Percentiles rank a stretch among this genome's conserved stretches.
phyloP scores from a whole-genome alignment of 139 green algal genomes.

The Spirogloea muscicola region DNA sequence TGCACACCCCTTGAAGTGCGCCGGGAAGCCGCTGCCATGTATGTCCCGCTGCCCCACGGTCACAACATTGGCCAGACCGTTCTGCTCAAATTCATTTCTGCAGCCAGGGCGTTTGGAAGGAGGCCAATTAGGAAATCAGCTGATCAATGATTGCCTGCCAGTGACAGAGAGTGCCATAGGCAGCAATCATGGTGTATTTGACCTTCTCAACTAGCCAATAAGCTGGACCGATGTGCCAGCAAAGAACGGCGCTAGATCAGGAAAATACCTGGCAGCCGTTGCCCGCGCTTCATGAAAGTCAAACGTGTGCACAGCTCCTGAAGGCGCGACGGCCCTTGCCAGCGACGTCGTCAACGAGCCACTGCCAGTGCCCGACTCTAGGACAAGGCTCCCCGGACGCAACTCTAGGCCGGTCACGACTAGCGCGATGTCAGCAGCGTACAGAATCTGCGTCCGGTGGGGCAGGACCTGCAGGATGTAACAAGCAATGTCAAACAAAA shows the following conservation, averaged over 20 bases:
- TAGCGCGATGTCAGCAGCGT: conserved; percentile 64
- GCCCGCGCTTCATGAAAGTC: conserved; percentile 83
- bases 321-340: conserved; percentile 70
- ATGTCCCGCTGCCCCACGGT: conserved; percentile 49
- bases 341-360: conserved; percentile 87
- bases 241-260: too few relatives aligned
- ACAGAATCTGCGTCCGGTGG: conserved; percentile 74
- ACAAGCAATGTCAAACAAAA: too few relatives aligned
- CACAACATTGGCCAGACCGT: conserved; percentile 38
- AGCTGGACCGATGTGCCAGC: too few relatives aligned
- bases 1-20: conserved; percentile 50
- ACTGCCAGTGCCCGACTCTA: conserved; percentile 87
- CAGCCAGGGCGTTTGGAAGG: too few relatives aligned
- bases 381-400: conserved; percentile 64
- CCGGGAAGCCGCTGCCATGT: conserved; percentile 71
- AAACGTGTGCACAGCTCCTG: conserved; percentile 84
- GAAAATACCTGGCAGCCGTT: conserved; percentile 45
- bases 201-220: too few relatives aligned
- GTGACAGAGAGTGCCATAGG: too few relatives aligned
- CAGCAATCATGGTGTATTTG: too few relatives aligned
- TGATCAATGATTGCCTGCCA: too few relatives aligned
- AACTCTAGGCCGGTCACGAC: conserved; percentile 76
- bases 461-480: conserved; percentile 62
- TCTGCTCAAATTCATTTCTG: conserved; percentile 57
- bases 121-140: too few relatives aligned